Evolutionary conservation across 2,329 filamentous ascomycete species (phyloP), one percentile per base, ranked within the genome.

Genomic region (Colletotrichum musicola): DNA sequence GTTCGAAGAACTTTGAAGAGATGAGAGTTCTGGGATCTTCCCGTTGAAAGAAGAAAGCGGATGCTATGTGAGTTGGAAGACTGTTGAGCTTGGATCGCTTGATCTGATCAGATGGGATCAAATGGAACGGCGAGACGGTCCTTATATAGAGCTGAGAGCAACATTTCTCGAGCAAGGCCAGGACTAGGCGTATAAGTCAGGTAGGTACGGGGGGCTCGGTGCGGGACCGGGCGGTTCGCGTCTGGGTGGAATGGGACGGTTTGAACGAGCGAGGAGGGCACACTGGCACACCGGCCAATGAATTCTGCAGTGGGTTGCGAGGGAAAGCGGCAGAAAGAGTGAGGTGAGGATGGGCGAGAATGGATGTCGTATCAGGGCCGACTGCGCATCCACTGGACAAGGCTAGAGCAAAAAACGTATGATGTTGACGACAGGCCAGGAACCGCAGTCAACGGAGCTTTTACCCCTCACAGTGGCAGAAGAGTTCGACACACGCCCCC

Each of bases 371-470:
- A 69, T 61, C 66, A 69, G 66, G 56, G 62, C 62, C 50, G 66
- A 69, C 35, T 61, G 62, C 2, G 56, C 66, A 69, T 61, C 62
- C 66, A 61, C 55, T 60, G 62, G 54, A 27, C 56, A 61, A 65
- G 35, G 55, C 62, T 49, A 61, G 49, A 68, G 65, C 42, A 56
- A 66, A 66, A 65, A 69, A 69, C 66, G 66, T 69, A 69, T 60
- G 66, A 69, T 66, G 66, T 60, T 69, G 55, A 66, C 66, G 62
- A 57, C 66, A 69, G 56, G 62, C 56, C 66, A 61, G 66, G 66
- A 66, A 65, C 53, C 60, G 54, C 61, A 69, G 62, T 42, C 62
- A 51, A 69, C 38, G 56, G 49, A 69, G 25, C 62, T 61, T 35
- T 51, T 69, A 56, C 66, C 66, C 66, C 66, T 69, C 62, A 68